Evolutionary conservation across 495 filamentous ascomycete genomes (phyloP).

Genomic region (Staphylotrichum longicolle): DNA sequence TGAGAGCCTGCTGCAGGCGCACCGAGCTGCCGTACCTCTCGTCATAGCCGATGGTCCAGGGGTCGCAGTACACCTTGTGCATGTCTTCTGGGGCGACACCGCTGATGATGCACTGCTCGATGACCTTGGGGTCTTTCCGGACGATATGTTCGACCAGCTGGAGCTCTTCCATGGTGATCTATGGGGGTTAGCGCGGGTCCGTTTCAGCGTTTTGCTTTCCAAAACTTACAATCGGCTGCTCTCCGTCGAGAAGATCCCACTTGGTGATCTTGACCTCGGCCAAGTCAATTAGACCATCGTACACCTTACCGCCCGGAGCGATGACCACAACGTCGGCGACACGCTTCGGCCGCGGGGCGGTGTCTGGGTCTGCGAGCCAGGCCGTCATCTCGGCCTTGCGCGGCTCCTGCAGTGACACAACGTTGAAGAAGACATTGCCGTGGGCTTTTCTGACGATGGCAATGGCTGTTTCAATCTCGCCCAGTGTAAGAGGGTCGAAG

Average conservation of each 20-base stretch:
- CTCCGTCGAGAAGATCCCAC: slow-evolving; percentile 75
- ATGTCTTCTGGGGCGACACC: slow-evolving; percentile 86
- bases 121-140: slow-evolving; percentile 80
- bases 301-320: slow-evolving; percentile 73
- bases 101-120: slow-evolving; percentile 85
- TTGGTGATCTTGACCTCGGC: slow-evolving; percentile 64
- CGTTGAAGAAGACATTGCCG: slow-evolving; percentile 77
- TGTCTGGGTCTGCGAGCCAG: slow-evolving; percentile 68
- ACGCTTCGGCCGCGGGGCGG: slow-evolving; percentile 62
- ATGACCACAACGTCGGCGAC: slow-evolving; percentile 87
- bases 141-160: slow-evolving; percentile 80
- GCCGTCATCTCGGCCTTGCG: slow-evolving; percentile 82
- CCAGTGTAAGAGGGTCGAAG: slow-evolving; percentile 74
- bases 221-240: slow-evolving; percentile 71
- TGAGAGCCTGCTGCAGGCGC: slow-evolving; percentile 86
- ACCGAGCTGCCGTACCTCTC: slow-evolving; percentile 80
- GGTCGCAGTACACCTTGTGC: slow-evolving; percentile 85
- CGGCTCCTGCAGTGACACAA: slow-evolving; percentile 83
- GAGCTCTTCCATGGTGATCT: slow-evolving; percentile 95
- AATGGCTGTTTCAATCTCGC: slow-evolving; percentile 77
- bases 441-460: slow-evolving; percentile 67
- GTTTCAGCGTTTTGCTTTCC: too few relatives aligned
- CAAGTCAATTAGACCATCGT: slow-evolving; percentile 81
- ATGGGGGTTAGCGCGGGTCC: slow-evolving; percentile 18
- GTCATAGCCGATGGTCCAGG: slow-evolving; percentile 96